Evolutionary conservation across 148 eudicot genomes (phyloP), one percentile per base, ranked within the genome.

Genomic region (Silene latifolia): DNA sequence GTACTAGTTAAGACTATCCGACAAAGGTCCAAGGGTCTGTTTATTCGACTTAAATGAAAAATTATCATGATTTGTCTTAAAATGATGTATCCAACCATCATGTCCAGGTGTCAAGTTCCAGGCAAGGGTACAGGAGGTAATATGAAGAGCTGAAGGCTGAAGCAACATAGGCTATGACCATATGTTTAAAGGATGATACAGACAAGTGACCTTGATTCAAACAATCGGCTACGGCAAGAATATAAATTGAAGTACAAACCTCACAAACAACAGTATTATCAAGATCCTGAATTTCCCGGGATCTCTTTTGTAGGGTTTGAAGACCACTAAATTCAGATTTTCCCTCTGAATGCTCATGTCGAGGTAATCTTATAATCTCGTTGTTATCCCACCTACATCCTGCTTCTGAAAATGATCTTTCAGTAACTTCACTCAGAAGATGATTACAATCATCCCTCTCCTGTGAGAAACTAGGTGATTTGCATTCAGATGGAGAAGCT

Each of bases 221-320:
- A 58, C 68, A 63, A 39, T 18, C 27, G 32, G 69, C 47, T n/a
- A 65, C 7, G 4, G 29, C n/a, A 51, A 51, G 39, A 48, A 51
- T 14, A 51, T 7, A 57, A 19, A 48, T 66, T 59, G 42, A 29
- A 58, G 53, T 35, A 8, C 32, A 56, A 77, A 86, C 88, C 89
- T 83, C 77, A 3, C 71, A 70, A 21, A 63, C 19, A 60, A 63
- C 78, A 80, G 51, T 8, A 20, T 67, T 51, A 32, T 75, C 84
- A 76, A 39, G 57, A 9, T 48, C 77, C 64, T 74, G 78, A 71
- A 21, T 29, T 51, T 71, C 72, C 32, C 25, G 71, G 51, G 62
- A 39, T 44, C n/a, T 74, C 5, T 63, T 23, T 53, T 67, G 15
- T 21, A 44, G 24, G 25, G 68, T 63, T 63, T n/a, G 54, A 64